A percentile compares a stretch with the other conserved stretches of the same genome.
Conservation (phyloP, 1,139 yeast species). For the Diutina ranongensis region DNA sequence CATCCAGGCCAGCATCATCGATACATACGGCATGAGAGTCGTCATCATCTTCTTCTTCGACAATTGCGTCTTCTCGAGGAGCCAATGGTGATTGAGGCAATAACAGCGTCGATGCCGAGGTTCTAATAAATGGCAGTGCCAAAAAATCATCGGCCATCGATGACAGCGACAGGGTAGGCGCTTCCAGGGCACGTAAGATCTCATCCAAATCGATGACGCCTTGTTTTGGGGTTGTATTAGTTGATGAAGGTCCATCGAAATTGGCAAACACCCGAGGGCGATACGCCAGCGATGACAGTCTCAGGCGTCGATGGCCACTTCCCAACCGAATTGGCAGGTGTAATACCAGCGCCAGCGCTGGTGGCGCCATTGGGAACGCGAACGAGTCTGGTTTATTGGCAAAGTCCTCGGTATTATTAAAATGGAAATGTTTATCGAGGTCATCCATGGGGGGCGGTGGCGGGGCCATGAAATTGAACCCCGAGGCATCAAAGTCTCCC, state of each 20-base stretch:
- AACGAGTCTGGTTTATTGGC: background rate
- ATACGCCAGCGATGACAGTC: constrained; percentile 3
- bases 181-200: background rate
- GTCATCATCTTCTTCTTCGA: constrained; percentile 5
- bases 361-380: constrained; percentile 2
- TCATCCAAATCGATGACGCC: constrained; percentile 5
- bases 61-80: constrained; percentile 3
- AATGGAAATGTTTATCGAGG: background rate
- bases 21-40: constrained; percentile 1
- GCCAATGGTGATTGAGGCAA: background rate
- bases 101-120: background rate
- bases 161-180: background rate
- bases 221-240: background rate
- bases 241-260: background rate
- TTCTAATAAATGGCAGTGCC: background rate
- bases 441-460: background rate
- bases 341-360: constrained; percentile 3
- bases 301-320: background rate
- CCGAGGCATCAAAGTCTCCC: constrained; percentile 5
- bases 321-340: constrained; percentile 1
- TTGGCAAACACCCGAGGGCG: background rate
- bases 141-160: background rate
- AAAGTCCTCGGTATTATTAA: constrained; percentile 3
- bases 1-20: constrained; percentile 4
- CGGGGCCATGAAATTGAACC: constrained; percentile 1